Conservation (phyloP, 2,329 filamentous ascomycete species). For the Penicillium capsulatum region DNA sequence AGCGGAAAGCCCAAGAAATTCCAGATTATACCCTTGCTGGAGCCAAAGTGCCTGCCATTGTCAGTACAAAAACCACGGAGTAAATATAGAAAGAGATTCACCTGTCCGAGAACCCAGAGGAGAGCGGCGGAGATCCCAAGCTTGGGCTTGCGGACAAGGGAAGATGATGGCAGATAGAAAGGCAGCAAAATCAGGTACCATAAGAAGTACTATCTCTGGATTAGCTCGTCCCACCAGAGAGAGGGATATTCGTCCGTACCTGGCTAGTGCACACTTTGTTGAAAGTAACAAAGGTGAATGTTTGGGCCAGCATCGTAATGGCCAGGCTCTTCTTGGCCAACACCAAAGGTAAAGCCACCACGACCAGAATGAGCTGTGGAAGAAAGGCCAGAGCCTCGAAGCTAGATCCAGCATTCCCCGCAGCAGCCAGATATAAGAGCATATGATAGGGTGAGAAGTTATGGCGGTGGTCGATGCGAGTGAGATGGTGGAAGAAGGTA, state of each 20-base stretch:
- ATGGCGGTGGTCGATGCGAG: constrained; percentile 90
- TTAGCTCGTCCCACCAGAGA: background rate
- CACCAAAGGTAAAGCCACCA: constrained; percentile 67
- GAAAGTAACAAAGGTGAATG: constrained; percentile 93
- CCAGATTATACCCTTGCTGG: constrained; percentile 68
- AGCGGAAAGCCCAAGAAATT: constrained; percentile 75
- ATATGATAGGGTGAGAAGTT: constrained; percentile 98
- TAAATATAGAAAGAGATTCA: constrained; percentile 25
- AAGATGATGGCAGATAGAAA: constrained; percentile 79
- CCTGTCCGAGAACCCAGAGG: constrained; percentile 73
- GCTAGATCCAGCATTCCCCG: constrained; percentile 43
- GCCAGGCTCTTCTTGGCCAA: constrained; percentile 78
- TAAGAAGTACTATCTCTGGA: constrained; percentile 72
- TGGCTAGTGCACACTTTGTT: constrained; percentile 99
- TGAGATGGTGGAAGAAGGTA: constrained; percentile 89
- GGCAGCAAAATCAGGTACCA: constrained; percentile 97
- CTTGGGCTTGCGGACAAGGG: constrained; percentile 57
- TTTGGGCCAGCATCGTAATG: constrained; percentile 85
- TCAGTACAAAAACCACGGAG: background rate
- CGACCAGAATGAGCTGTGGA: constrained; percentile 78
- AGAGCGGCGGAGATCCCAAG: constrained; percentile 62
- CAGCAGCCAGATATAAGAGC: constrained; percentile 80
- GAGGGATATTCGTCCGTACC: constrained; percentile 50
- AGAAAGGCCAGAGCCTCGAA: constrained; percentile 82
- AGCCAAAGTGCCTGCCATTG: constrained; percentile 59